Conservation (phyloP, 306 rosid species). For the Mucuna pruriens region DNA sequence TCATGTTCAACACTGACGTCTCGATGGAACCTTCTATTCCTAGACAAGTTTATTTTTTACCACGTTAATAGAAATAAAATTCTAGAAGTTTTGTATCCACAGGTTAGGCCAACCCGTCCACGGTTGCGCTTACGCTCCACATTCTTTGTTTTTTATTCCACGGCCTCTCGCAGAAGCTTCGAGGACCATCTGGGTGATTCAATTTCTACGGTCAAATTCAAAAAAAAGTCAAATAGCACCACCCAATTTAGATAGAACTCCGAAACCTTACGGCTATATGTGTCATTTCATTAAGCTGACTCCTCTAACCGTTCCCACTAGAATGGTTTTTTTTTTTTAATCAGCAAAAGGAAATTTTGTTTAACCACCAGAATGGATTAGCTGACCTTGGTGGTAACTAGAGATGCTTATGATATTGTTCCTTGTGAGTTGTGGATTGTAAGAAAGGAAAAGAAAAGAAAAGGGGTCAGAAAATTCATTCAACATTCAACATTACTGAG, state of each 20-base stretch:
- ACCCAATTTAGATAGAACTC: neutral
- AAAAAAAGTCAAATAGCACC: neutral
- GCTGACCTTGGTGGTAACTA: neutral
- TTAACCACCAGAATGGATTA: neutral
- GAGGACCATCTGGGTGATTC: neutral
- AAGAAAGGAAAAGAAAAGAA: too few relatives aligned
- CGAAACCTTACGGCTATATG: too few relatives aligned
- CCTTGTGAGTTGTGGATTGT: too few relatives aligned
- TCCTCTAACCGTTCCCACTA: conserved; percentile 1
- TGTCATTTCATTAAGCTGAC: neutral
- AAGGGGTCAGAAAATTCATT: too few relatives aligned
- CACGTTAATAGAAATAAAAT: neutral
- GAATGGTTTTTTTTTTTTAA: neutral
- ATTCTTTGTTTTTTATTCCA: neutral
- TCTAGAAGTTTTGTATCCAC: conserved; percentile 12
- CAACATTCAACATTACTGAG: too few relatives aligned
- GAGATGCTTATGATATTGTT: too few relatives aligned
- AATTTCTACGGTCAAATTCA: conserved; percentile 14
- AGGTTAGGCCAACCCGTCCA: neutral
- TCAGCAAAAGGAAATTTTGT: neutral
- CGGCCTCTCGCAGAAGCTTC: conserved; percentile 37
- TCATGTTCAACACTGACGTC: conserved; percentile 33
- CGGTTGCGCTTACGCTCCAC: conserved; percentile 21
- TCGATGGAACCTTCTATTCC: conserved; percentile 26
- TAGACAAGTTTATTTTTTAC: conserved; percentile 31